phyloP scores from a whole-genome alignment of 225 moss, liverwort and hornwort species.

The Ulota crispa region DNA sequence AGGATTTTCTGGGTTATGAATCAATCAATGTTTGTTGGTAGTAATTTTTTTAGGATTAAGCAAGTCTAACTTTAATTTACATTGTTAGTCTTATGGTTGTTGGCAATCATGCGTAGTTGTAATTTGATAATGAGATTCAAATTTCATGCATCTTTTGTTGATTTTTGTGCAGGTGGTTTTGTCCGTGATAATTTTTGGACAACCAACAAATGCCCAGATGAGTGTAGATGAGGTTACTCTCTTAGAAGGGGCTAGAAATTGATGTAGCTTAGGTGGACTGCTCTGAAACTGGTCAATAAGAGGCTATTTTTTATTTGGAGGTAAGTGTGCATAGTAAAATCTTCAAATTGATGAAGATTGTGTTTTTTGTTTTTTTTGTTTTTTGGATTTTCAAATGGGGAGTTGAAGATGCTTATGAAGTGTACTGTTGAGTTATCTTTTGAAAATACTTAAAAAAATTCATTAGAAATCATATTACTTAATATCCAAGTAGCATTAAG shows the following conservation, averaged over 20 bases:
- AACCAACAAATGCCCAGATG: conserved; percentile 44
- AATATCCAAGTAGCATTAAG: too few species aligned
- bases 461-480: too few species aligned
- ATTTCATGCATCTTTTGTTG: conserved; percentile 10
- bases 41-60: background rate
- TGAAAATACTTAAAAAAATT: too few species aligned
- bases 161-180: conserved; percentile 64
- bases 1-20: background rate
- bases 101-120: background rate
- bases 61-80: background rate
- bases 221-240: conserved; percentile 50
- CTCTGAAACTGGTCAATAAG: too few species aligned
- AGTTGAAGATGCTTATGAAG: too few species aligned
- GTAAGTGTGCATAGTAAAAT: too few species aligned
- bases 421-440: too few species aligned
- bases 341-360: too few species aligned
- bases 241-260: conserved; percentile 39
- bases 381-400: too few species aligned
- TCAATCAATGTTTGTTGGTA: background rate
- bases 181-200: conserved; percentile 76
- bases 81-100: background rate
- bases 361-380: too few species aligned
- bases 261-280: background rate
- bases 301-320: too few species aligned
- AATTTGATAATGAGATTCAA: background rate